These are phyloP conservation scores for Kodamaea alishanica DNA, from an alignment of 1,139 yeast genomes.

Conservation along the genomic window DNA sequence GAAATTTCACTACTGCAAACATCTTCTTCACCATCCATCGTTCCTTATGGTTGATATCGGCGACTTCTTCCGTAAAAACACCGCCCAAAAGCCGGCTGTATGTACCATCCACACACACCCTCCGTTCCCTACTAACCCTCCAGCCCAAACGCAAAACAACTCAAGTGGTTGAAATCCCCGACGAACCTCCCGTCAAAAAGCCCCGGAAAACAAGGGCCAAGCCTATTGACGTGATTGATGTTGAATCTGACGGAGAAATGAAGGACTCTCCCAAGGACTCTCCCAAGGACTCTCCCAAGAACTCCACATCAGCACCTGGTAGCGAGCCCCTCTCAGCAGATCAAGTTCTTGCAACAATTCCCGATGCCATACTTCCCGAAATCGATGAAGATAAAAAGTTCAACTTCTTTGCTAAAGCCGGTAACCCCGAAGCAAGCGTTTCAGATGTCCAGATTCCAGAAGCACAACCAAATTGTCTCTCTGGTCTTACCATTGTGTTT, in stretches of 20 bases:
- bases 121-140: slow-evolving; percentile 6
- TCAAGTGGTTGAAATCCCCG: slow-evolving; percentile 1
- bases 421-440: slow-evolving; percentile 24
- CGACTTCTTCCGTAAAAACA: slow-evolving; percentile 17
- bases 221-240: slow-evolving; percentile 3
- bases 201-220: slow-evolving; percentile 2
- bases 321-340: too few species aligned
- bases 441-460: slow-evolving; percentile 52
- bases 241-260: slow-evolving; percentile 21
- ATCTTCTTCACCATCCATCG: too few species aligned
- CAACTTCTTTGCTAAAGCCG: slow-evolving; percentile 46
- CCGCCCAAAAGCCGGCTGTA: slow-evolving; percentile 4
- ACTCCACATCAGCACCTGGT: slow-evolving; percentile 8
- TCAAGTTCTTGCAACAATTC: slow-evolving; percentile 55
- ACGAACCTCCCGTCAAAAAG: slow-evolving; percentile 6
- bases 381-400: slow-evolving; percentile 48
- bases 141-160: slow-evolving; percentile 5
- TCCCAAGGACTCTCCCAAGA: slow-evolving; percentile 4
- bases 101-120: slow-evolving; percentile 1
- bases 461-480: slow-evolving; percentile 77
- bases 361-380: slow-evolving; percentile 68
- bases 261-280: slow-evolving; percentile 5
- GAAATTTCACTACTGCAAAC: too few species aligned
- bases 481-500: slow-evolving; percentile 87
- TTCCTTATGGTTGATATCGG: slow-evolving; percentile 39